Evolutionary conservation across 805 yeast species (phyloP), one percentile per base, ranked within the genome.

Genomic region (Ogataea haglerorum): DNA sequence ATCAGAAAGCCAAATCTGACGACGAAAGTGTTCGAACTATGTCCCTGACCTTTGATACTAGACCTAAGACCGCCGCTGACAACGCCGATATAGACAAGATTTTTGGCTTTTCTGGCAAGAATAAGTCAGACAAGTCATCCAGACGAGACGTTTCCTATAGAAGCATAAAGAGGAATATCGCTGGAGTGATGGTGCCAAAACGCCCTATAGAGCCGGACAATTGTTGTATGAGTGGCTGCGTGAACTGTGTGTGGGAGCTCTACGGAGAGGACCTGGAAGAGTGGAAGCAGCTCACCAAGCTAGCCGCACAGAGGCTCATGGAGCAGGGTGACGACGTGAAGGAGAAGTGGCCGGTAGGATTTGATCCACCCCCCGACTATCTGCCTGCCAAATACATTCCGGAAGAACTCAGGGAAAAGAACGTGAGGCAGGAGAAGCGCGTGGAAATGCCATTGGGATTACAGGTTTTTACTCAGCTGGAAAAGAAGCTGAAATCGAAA

Each of bases 211-310:
- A 87, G 52, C 98, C 98, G 2, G 95, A 90, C 52, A 89, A 91
- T 61, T 91, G 99, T 61, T 91, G 99, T 63, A 89, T 89, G 95
- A 82, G 93, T 43, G 99, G 99, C 1, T 91, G 99, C 62, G 80
- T 87, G 22, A 89, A 91, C 63, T 91, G 99, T 62, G 98, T 91
- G 2, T 93, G 98, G 98, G 96, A 90, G 53, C 66, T 86, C 40
- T 91, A 78, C 59, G 82, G 84, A 49, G 97, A 91, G 38, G 98
- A 93, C 58, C 55, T 90, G 36, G 81, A 78, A 47, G 87, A 87
- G 24, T 93, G 96, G 96, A 78, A 80, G 53, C 57, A 47, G 1
- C 63, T 69, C 54, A 68, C 95, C 14, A 64, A 63, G 27, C 59
- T 69, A 41, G 96, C 96, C 0, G 84, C 73, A 0, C 33, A 49